These are phyloP conservation scores for Pilatotrama ljubarskyi DNA, from an alignment of 768 basidiomycete genomes.

Conservation along the genomic window DNA sequence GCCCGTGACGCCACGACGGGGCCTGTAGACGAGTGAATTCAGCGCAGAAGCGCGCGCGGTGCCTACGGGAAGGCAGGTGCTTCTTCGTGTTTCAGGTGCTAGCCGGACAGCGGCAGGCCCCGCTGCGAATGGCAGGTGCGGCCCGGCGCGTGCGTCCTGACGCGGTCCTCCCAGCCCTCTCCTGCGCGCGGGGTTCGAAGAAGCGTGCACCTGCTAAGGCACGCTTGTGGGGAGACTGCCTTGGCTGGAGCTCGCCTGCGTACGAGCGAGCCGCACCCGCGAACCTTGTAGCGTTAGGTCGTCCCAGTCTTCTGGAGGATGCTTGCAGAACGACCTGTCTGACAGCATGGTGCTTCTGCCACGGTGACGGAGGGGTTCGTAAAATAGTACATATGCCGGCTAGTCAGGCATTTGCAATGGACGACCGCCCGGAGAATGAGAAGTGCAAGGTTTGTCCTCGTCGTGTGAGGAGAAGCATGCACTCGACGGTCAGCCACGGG, in stretches of 20 bases:
- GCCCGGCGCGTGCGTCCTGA: not conserved
- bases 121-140: constrained; percentile 6
- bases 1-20: constrained; percentile 19
- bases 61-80: constrained; percentile 1
- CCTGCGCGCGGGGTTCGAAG: not conserved
- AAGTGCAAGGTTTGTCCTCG: not conserved
- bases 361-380: not conserved
- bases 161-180: not conserved
- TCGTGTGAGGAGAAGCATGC: constrained; percentile 7
- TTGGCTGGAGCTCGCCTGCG: not conserved
- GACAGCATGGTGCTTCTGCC: not conserved
- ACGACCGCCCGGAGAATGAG: not conserved
- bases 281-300: constrained; percentile 10
- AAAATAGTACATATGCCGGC: constrained; percentile 1
- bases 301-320: not conserved
- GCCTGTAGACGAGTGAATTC: constrained; percentile 4
- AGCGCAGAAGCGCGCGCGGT: constrained; percentile 1
- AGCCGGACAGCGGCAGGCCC: constrained; percentile 26
- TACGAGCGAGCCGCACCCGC: constrained; percentile 13
- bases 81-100: constrained; percentile 26
- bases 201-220: constrained; percentile 11
- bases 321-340: not conserved
- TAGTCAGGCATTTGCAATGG: constrained; percentile 1
- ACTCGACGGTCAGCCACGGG: not conserved
- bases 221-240: not conserved